Base-by-base conservation (phyloP, 2,329 filamentous ascomycete species). In the Myriosclerotinia duriaeana region DNA sequence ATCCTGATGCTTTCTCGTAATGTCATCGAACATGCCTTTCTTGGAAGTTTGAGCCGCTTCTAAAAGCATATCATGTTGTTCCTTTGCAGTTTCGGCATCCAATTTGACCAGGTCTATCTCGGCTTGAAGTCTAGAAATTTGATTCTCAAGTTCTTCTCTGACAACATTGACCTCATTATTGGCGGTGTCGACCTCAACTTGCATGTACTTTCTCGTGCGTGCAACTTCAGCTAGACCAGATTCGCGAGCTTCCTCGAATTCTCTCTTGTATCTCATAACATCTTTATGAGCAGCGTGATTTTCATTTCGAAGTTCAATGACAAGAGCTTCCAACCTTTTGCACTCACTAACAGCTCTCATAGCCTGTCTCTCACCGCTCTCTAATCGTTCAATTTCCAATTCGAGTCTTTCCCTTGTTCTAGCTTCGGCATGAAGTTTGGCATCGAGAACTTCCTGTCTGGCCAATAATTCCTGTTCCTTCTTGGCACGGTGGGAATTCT, bases 111-210 rank as follows among this genome's bases (percentile, higher is more conserved):
- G 88, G 70, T 97, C 92, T 53, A 96, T 80, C 76, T 96, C 91
- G 26, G 84, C 80, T 64, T 92, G 88, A 38, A 93, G 80, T 73
- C 88, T 88, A 36, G 83, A 79, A 68, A 95, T 85, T 76, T 96
- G 91, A 67, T 89, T 87, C 76, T 97, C 93, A 14, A 96, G 85
- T 73, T 94, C 90, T 56, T 90, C 87, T 63, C 92, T 89, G 38
- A 94, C 87, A 65, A 90, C 85, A 74, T 96, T 94, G 77, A 94
- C 90, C 73, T 96, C 89, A 76, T 91, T 88, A 74, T 93, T 95
- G 62, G 93, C 91, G 50, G 87, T 83, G 67, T 97, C 92, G 44
- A 97, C 81, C 74, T 97, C 92, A 15, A 85, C 84, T 76, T 96
- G 90, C 82, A 97, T 83, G 5, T 91, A 84, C 69, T 89, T 86